Conservation (phyloP, 2,329 filamentous ascomycete genomes). For the Fusarium multiceps region DNA sequence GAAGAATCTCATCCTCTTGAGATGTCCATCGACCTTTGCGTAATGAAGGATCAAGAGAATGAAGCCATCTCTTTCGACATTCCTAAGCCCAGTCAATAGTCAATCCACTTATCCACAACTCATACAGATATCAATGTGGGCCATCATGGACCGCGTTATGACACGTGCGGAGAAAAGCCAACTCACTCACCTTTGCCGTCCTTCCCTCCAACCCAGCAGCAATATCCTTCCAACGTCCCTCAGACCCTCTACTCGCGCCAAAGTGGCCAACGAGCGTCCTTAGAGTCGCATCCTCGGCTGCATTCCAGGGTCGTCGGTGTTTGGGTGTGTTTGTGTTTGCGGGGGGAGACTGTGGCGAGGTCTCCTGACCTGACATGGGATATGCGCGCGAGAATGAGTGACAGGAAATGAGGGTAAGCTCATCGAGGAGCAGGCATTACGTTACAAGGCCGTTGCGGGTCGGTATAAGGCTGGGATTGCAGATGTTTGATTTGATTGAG, state of each 20-base stretch:
- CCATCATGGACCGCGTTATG: conserved; percentile 1
- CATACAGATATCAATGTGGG: not conserved
- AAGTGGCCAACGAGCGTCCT: conserved; percentile 46
- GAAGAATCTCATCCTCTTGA: conserved; percentile 46
- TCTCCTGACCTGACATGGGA: conserved; percentile 42
- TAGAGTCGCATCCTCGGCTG: conserved; percentile 44
- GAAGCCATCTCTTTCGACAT: conserved; percentile 48
- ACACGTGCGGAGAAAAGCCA: conserved; percentile 1
- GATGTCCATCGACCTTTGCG: conserved; percentile 47
- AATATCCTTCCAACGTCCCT: conserved; percentile 48
- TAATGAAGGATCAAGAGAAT: conserved; percentile 46
- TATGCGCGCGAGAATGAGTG: not conserved
- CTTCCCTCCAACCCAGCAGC: conserved; percentile 41
- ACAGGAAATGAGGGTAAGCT: not conserved
- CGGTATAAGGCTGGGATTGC: not conserved
- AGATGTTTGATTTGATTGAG: conserved; percentile 18
- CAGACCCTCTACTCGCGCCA: conserved; percentile 42
- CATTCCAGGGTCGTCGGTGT: conserved; percentile 43
- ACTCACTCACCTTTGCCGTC: conserved; percentile 44
- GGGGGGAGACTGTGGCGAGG: conserved; percentile 40
- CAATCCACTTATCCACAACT: not conserved
- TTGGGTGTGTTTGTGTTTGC: conserved; percentile 34
- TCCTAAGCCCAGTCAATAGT: conserved; percentile 27
- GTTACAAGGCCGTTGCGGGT: not conserved
- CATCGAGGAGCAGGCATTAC: conserved; percentile 11